These are phyloP conservation scores for Evernia prunastri DNA, from an alignment of 495 filamentous ascomycete species.

Conservation along the genomic window DNA sequence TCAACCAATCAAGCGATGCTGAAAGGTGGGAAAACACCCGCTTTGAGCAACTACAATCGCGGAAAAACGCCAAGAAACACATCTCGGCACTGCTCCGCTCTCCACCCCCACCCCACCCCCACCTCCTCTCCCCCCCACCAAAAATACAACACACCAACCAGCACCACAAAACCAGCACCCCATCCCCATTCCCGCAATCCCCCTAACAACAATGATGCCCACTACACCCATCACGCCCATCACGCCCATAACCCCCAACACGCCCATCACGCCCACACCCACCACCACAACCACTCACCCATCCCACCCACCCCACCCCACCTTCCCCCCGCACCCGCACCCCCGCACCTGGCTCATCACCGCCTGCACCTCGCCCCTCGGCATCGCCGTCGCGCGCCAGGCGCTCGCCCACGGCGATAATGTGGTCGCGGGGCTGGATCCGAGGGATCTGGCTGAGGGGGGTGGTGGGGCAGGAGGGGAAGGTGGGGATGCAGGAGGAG, in stretches of 20 bases:
- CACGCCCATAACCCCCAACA: background rate
- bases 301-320: conserved; percentile 27
- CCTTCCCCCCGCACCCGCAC: conserved; percentile 52
- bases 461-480: conserved; percentile 40
- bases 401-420: conserved; percentile 80
- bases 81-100: too few species aligned
- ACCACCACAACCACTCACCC: background rate
- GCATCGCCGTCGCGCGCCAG: conserved; percentile 62
- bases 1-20: too few species aligned
- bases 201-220: background rate
- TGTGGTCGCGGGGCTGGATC: conserved; percentile 68
- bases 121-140: background rate
- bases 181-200: background rate
- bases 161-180: background rate
- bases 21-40: too few species aligned
- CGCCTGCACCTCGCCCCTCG: conserved; percentile 73
- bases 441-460: conserved; percentile 42
- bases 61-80: too few species aligned
- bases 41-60: too few species aligned
- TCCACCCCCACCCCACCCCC: background rate
- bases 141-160: too few species aligned
- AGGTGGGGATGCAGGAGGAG: background rate
- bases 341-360: conserved; percentile 85
- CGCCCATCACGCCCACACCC: background rate
- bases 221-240: background rate